These are phyloP conservation scores for Terana coerulea DNA, from an alignment of 768 basidiomycete species.

Conservation along the genomic window DNA sequence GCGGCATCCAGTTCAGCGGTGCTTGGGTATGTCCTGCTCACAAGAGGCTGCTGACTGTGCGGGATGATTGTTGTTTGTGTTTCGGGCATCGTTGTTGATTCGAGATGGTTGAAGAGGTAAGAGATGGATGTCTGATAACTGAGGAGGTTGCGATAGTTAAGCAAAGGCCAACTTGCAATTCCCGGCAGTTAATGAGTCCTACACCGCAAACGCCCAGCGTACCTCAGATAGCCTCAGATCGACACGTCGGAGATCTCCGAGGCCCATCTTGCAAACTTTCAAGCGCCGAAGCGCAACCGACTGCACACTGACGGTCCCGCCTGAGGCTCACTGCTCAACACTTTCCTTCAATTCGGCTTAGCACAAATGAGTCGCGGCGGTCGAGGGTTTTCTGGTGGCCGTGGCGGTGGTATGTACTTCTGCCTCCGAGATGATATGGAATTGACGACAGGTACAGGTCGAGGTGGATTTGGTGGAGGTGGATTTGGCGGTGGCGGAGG, in stretches of 20 bases:
- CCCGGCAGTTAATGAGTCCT: neutral
- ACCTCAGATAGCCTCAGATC: neutral
- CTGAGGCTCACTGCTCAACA: neutral
- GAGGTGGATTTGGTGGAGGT: neutral
- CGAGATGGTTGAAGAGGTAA: conserved; percentile 2
- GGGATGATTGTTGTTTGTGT: conserved; percentile 82
- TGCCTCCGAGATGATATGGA: too few relatives aligned
- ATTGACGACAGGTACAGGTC: conserved; percentile 25
- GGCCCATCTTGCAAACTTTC: neutral
- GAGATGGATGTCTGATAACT: conserved; percentile 12
- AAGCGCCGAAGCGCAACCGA: neutral
- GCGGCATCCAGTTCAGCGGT: conserved; percentile 54
- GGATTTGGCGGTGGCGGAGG: conserved; percentile 31
- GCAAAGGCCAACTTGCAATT: conserved; percentile 3
- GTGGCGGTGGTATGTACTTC: too few relatives aligned
- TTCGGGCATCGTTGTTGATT: neutral
- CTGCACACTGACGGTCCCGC: neutral
- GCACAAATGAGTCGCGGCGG: conserved; percentile 49
- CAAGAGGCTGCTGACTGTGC: conserved; percentile 67
- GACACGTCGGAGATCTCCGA: neutral
- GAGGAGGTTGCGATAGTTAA: neutral
- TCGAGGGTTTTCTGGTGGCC: conserved; percentile 45
- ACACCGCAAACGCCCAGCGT: neutral
- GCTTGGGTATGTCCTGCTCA: conserved; percentile 63
- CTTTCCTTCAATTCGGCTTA: neutral